Conservation (phyloP, 2,329 filamentous ascomycete species). For the Curvularia spicifera region DNA sequence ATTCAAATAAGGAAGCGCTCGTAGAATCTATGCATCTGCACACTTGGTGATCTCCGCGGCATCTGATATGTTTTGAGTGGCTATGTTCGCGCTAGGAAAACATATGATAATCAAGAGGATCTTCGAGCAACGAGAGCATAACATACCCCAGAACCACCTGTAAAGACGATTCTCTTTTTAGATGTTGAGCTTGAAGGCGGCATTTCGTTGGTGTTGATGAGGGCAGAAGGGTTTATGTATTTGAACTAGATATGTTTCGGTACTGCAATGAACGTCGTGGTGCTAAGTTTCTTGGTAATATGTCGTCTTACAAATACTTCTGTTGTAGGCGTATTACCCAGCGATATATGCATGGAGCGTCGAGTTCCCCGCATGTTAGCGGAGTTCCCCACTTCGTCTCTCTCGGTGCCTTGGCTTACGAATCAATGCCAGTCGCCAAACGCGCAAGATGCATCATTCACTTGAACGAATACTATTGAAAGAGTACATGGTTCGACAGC, state of each 20-base stretch:
- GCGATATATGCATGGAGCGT: background rate
- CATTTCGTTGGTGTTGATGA: slow-evolving; percentile 11
- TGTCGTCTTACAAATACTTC: background rate
- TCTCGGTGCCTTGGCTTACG: background rate
- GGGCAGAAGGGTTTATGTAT: background rate
- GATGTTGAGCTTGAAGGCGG: slow-evolving; percentile 3
- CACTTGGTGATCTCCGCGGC: background rate
- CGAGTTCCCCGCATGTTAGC: slow-evolving; percentile 1
- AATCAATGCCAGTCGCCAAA: background rate
- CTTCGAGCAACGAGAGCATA: background rate
- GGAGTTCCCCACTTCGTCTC: slow-evolving; percentile 5
- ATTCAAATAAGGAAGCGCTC: background rate
- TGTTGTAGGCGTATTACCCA: background rate
- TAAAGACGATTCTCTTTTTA: slow-evolving; percentile 57
- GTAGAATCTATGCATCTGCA: background rate
- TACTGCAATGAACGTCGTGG: background rate
- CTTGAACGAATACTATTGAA: background rate
- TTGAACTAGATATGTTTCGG: background rate
- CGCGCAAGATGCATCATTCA: background rate
- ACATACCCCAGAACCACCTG: slow-evolving; percentile 60
- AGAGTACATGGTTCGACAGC: background rate
- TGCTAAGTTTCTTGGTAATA: background rate
- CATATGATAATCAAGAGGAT: background rate
- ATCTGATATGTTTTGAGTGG: background rate
- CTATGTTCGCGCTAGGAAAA: background rate